Conservation (phyloP, 306 rosid species). For the Urtica urens region DNA sequence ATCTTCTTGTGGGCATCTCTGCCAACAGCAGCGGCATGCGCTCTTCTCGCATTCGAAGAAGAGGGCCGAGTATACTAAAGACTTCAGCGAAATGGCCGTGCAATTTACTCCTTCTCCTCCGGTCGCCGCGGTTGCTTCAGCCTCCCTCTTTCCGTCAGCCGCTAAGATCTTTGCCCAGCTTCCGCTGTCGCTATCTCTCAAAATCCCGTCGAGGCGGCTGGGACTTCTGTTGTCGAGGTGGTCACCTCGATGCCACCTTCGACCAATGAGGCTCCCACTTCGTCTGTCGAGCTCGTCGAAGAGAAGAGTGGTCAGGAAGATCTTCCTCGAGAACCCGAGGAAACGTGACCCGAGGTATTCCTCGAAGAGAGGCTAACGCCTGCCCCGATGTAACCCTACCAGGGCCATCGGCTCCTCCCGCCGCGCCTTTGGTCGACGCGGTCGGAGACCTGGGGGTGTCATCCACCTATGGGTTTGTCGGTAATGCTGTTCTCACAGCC, state of each 20-base stretch:
- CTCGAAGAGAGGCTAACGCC: no score
- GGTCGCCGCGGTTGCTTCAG: not conserved
- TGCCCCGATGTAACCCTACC: no score
- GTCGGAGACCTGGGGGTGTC: no score
- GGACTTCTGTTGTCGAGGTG: not conserved
- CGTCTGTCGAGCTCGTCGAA: no score
- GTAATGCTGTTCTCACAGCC: no score
- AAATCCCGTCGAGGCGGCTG: not conserved
- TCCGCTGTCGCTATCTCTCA: not conserved
- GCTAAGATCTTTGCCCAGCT: not conserved
- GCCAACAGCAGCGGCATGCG: not conserved
- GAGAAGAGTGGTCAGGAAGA: no score
- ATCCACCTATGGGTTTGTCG: no score
- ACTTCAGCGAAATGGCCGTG: not conserved
- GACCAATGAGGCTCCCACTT: not conserved
- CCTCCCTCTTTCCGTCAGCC: not conserved
- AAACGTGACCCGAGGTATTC: no score
- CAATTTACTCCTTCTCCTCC: not conserved
- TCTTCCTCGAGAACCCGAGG: constrained; percentile 1
- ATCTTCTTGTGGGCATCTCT: no score
- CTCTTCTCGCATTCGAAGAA: not conserved
- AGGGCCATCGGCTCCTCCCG: no score
- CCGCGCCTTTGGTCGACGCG: no score
- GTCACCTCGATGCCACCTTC: not conserved
- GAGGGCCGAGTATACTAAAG: not conserved